A percentile compares a stretch with the other conserved stretches of the same genome.
phyloP scores from a whole-genome alignment of 176 grass and related monocot genomes.

The Zea luxurians region DNA sequence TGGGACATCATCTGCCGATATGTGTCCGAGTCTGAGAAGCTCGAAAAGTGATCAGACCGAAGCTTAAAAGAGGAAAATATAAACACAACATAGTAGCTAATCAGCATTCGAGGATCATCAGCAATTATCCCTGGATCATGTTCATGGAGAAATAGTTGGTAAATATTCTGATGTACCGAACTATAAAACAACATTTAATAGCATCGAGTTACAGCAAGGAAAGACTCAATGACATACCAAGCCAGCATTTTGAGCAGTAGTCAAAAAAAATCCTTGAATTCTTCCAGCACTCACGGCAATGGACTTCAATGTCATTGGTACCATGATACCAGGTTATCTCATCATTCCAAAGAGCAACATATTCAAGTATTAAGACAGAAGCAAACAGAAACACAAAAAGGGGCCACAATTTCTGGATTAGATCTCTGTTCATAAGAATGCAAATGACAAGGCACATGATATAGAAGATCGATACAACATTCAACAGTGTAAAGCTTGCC shows the following conservation, averaged over 20 bases:
- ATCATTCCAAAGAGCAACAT: constrained; percentile 85
- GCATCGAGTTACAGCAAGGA: background rate
- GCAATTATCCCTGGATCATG: constrained; percentile 69
- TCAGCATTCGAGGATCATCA: constrained; percentile 88
- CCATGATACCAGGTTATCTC: constrained; percentile 51
- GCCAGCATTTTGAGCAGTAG: constrained; percentile 90
- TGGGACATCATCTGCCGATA: constrained; percentile 75
- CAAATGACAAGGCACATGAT: constrained; percentile 75
- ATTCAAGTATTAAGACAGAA: constrained; percentile 76
- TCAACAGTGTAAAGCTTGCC: constrained; percentile 92
- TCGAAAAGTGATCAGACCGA: constrained; percentile 69
- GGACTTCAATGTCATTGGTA: constrained; percentile 52
- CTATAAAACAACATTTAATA: constrained; percentile 27
- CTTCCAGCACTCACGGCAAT: constrained; percentile 90
- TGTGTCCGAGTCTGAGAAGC: constrained; percentile 88
- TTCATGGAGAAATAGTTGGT: constrained; percentile 22
- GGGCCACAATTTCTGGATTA: constrained; percentile 85
- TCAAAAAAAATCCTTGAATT: constrained; percentile 62
- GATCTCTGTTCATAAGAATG: constrained; percentile 87
- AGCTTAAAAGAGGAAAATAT: constrained; percentile 93
- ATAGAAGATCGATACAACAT: constrained; percentile 87
- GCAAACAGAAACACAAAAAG: constrained; percentile 90
- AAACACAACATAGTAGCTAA: constrained; percentile 94
- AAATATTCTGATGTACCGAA: constrained; percentile 26
- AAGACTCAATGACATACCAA: constrained; percentile 61